Evolutionary conservation across 2,329 filamentous ascomycete genomes (phyloP), one percentile per base, ranked within the genome.

Genomic region (Tolypocladium pustulatum): DNA sequence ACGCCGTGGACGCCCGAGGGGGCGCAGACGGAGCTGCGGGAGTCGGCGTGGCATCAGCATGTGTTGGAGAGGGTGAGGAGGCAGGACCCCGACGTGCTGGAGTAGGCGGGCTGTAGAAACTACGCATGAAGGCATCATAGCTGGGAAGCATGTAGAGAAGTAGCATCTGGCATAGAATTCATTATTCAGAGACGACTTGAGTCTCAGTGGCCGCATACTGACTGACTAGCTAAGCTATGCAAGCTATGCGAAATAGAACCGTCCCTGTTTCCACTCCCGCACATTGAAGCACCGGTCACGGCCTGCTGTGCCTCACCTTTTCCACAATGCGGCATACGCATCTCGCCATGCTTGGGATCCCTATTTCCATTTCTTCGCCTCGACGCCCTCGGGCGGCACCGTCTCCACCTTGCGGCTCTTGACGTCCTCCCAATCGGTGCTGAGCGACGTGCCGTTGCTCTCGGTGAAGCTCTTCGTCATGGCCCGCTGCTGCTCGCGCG

Each of bases 391-490:
- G 0, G 90, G 90, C 10, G 90, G 88, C 40, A 78, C 73, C 0
- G 86, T 89, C 69, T 90, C 83, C 32, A 97, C 88, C 30, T 76
- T 87, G 22, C 83, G 84, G 62, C 79, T 82, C 56, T 84, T 83
- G 25, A 97, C 93, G 61, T 96, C 89, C 12, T 76, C 74, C 94
- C 94, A 99, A 70, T 93, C 91, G 0, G 94, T 99, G 72, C 91
- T 97, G 55, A 99, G 76, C 3, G 89, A 83, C 0, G 94, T 99
- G 5, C 94, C 94, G 65, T 95, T 94, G 72, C 92, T 97, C 78
- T 99, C 93, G 17, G 85, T 81, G 68, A 90, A 97, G 69, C 90
- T 96, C 83, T 99, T 99, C 85, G 95, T 90, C 94, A 99, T 99
- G 10, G 94, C 94, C 2, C 91, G 85, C 69, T 86, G 85, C 60